Conservation (phyloP, 2,329 filamentous ascomycete species). For the Amauroascus niger region DNA sequence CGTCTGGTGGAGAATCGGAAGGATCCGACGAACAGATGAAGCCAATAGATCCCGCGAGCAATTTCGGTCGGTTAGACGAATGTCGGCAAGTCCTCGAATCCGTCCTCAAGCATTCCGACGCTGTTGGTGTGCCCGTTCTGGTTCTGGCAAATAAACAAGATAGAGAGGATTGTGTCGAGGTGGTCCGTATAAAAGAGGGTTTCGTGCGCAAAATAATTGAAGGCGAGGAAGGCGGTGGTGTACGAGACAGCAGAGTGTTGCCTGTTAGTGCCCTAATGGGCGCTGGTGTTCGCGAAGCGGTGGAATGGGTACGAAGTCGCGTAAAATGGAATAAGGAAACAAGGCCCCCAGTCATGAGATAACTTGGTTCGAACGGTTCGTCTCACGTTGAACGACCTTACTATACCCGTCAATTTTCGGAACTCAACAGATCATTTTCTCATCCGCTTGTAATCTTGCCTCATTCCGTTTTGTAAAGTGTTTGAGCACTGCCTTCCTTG, state of each 20-base stretch:
- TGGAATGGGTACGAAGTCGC: conserved; percentile 89
- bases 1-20: background rate
- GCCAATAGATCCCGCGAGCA: conserved; percentile 29
- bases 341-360: conserved; percentile 86
- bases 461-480: too few relatives aligned
- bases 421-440: too few relatives aligned
- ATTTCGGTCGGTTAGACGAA: conserved; percentile 61
- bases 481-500: too few relatives aligned
- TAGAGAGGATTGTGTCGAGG: conserved; percentile 92
- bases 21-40: conserved; percentile 24
- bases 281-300: conserved; percentile 80
- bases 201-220: conserved; percentile 93
- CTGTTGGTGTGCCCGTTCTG: conserved; percentile 81
- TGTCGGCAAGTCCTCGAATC: conserved; percentile 83
- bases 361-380: background rate
- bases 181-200: conserved; percentile 93
- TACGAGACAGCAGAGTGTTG: conserved; percentile 82
- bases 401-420: too few relatives aligned
- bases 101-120: conserved; percentile 76
- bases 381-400: too few relatives aligned
- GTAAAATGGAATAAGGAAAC: conserved; percentile 96
- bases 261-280: conserved; percentile 78
- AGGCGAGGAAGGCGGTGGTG: conserved; percentile 74
- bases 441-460: too few relatives aligned
- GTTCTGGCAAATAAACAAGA: conserved; percentile 98